Evolutionary conservation across 352 stramenopile species (phyloP).

Genomic region (Pythium aquatile): DNA sequence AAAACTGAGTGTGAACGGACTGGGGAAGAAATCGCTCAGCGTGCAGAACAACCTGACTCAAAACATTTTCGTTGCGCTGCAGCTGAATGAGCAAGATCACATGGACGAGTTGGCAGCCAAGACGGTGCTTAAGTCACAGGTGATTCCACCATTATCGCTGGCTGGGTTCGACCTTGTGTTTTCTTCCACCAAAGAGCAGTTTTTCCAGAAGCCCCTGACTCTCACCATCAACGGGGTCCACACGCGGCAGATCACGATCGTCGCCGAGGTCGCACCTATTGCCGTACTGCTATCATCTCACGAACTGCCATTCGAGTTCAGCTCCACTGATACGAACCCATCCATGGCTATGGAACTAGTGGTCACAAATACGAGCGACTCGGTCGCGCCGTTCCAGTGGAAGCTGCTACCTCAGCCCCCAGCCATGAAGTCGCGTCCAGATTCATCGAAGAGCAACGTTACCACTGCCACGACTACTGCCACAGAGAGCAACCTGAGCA

Average conservation of each 20-base stretch:
- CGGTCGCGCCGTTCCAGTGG: slow-evolving; percentile 85
- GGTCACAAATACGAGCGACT: slow-evolving; percentile 91
- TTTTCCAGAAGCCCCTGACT: slow-evolving; percentile 82
- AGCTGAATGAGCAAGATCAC: slow-evolving; percentile 36
- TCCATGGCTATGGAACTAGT: slow-evolving; percentile 59
- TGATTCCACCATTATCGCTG: slow-evolving; percentile 73
- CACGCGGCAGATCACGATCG: slow-evolving; percentile 76
- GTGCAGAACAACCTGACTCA: slow-evolving; percentile 89
- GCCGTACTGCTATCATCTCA: slow-evolving; percentile 59
- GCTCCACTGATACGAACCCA: slow-evolving; percentile 42
- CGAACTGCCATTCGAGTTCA: slow-evolving; percentile 81
- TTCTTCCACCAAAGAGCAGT: slow-evolving; percentile 63
- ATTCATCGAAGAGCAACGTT: slow-evolving; percentile 62
- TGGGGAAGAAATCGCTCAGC: slow-evolving; percentile 73
- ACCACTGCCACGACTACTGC: slow-evolving; percentile 18
- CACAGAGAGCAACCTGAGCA: slow-evolving; percentile 6
- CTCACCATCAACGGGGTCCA: slow-evolving; percentile 88
- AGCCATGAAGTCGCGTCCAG: slow-evolving; percentile 28
- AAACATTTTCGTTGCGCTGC: slow-evolving; percentile 76
- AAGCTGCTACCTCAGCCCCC: slow-evolving; percentile 20
- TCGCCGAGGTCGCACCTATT: slow-evolving; percentile 90
- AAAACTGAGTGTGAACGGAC: slow-evolving; percentile 84
- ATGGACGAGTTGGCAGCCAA: slow-evolving; percentile 60
- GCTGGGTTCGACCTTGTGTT: slow-evolving; percentile 93
- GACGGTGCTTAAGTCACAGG: slow-evolving; percentile 67